Evolutionary conservation across 202 grass and related monocot species (phyloP).

Genomic region (Brachypodium distachyon): DNA sequence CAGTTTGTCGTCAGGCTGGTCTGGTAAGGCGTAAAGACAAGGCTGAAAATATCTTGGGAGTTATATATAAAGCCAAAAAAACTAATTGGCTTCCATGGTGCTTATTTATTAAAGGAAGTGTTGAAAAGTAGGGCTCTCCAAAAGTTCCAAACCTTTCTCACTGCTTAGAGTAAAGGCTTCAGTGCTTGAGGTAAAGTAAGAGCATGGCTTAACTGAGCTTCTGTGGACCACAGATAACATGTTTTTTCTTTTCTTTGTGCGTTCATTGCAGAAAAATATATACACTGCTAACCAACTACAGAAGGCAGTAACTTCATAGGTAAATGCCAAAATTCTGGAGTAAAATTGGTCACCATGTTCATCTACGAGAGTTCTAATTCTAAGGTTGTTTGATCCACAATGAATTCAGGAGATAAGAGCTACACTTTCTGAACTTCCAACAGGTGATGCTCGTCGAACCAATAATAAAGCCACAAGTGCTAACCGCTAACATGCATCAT

Average conservation of each 20-base stretch:
- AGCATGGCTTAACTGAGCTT: neutral
- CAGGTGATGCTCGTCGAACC: neutral
- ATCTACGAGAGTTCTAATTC: neutral
- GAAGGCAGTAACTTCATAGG: neutral
- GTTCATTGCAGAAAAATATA: conserved; percentile 19
- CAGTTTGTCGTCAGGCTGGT: conserved; percentile 44
- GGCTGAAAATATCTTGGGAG: conserved; percentile 7
- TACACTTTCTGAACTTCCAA: neutral
- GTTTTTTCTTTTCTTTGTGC: neutral
- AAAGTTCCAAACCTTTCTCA: no score
- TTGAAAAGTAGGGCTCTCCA: neutral
- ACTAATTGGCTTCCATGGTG: neutral
- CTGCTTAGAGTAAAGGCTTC: conserved; percentile 41
- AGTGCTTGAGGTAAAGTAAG: conserved; percentile 37
- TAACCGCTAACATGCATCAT: neutral
- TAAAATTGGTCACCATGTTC: neutral
- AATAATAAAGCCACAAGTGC: neutral
- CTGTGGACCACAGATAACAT: neutral
- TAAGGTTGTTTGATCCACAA: neutral
- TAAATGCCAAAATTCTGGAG: neutral
- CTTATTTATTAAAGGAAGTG: neutral
- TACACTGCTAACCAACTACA: neutral
- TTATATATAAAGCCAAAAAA: neutral
- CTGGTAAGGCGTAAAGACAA: conserved; percentile 35
- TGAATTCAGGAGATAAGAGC: conserved; percentile 6